phyloP scores from a whole-genome alignment of 768 basidiomycete species.

The Collybiopsis luxurians region DNA sequence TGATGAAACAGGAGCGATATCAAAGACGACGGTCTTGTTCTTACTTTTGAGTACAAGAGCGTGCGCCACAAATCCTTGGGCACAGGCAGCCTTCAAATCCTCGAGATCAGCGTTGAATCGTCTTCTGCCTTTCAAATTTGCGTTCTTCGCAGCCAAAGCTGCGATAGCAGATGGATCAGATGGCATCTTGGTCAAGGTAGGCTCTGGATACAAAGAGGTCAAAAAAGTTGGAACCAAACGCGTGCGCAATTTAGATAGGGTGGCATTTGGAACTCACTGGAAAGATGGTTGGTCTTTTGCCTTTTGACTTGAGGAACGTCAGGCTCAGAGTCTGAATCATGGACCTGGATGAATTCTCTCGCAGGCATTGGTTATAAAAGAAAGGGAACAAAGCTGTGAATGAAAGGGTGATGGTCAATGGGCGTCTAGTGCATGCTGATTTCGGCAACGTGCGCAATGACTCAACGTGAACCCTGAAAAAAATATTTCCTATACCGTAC shows the following conservation, averaged over 20 bases:
- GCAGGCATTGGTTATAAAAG: not conserved
- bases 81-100: constrained; percentile 38
- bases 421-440: too few relatives aligned
- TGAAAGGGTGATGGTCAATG: too few relatives aligned
- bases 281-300: constrained; percentile 29
- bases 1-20: not conserved
- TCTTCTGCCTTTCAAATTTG: constrained; percentile 52
- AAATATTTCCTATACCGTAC: too few relatives aligned
- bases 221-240: not conserved
- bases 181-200: not conserved
- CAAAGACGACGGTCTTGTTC: constrained; percentile 13
- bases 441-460: too few relatives aligned
- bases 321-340: constrained; percentile 20
- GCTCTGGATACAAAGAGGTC: not conserved
- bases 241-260: not conserved
- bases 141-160: constrained; percentile 28
- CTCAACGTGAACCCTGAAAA: too few relatives aligned
- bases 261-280: not conserved
- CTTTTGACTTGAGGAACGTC: constrained; percentile 22
- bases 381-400: too few relatives aligned
- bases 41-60: constrained; percentile 41
- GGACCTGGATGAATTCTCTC: constrained; percentile 12
- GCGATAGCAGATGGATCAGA: not conserved
- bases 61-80: constrained; percentile 31
- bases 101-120: constrained; percentile 57